A percentile compares a stretch with the other conserved stretches of the same genome.
These are phyloP conservation scores for Cucurbita maxima DNA, from an alignment of 306 rosid species.

Conservation along the genomic window DNA sequence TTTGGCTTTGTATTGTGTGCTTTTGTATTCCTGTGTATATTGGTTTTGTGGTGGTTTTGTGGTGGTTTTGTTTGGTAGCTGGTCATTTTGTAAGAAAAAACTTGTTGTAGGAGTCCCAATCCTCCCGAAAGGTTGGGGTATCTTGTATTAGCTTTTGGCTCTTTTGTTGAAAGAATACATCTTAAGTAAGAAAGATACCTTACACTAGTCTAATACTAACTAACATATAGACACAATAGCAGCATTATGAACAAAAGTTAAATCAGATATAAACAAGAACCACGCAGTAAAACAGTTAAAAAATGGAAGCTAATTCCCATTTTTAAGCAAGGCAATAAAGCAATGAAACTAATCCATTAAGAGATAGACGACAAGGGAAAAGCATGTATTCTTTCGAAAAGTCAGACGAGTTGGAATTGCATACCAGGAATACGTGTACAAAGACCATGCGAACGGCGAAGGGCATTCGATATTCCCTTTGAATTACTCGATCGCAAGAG, in stretches of 20 bases:
- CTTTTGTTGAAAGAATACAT: background rate
- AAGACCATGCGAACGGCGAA: slow-evolving; percentile 22
- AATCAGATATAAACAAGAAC: background rate
- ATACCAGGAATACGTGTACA: slow-evolving; percentile 24
- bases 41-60: no score
- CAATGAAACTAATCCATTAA: background rate
- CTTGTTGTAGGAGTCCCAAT: background rate
- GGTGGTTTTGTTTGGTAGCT: no score
- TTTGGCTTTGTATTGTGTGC: no score
- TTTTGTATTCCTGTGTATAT: no score
- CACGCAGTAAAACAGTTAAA: background rate
- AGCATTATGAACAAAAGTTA: background rate
- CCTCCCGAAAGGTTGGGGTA: no score
- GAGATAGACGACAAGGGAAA: background rate
- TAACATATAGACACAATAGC: background rate
- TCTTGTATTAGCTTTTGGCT: background rate
- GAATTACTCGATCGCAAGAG: slow-evolving; percentile 26
- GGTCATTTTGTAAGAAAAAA: no score
- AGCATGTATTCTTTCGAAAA: background rate
- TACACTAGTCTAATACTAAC: background rate
- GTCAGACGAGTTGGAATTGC: background rate
- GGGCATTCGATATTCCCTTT: slow-evolving; percentile 19
- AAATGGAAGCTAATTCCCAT: background rate
- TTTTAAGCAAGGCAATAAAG: background rate
- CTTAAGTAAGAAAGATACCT: no score